Conservation (phyloP, 371 early-diverging fungal genomes). For the Phascolomyces articulosus region DNA sequence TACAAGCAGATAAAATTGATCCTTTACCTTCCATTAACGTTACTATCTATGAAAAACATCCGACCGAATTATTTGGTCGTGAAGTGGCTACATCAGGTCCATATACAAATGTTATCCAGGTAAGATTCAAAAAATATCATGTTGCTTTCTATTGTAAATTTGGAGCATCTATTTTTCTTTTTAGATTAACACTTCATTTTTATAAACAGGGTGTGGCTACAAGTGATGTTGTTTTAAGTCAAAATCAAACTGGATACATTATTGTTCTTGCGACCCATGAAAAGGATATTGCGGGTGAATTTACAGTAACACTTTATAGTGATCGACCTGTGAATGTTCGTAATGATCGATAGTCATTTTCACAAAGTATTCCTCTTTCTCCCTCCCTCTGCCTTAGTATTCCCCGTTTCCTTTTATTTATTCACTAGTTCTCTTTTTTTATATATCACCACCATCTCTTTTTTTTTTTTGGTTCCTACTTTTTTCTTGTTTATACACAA, state of each 20-base stretch:
- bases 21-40: slow-evolving; percentile 74
- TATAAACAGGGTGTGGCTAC: slow-evolving; percentile 49
- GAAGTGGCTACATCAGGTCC: slow-evolving; percentile 75
- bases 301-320: slow-evolving; percentile 57
- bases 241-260: slow-evolving; percentile 58
- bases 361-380: background rate
- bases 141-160: background rate
- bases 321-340: slow-evolving; percentile 63
- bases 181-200: background rate
- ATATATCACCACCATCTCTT: background rate
- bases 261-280: slow-evolving; percentile 68
- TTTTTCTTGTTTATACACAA: too few species aligned
- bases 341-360: slow-evolving; percentile 25
- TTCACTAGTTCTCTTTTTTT: background rate
- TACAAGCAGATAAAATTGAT: slow-evolving; percentile 69
- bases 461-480: background rate
- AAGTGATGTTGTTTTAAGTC: slow-evolving; percentile 49
- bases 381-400: background rate
- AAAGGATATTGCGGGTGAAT: slow-evolving; percentile 55
- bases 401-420: too few species aligned
- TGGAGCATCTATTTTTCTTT: too few species aligned
- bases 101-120: slow-evolving; percentile 75
- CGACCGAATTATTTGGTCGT: slow-evolving; percentile 58
- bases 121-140: slow-evolving; percentile 12
- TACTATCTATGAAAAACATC: slow-evolving; percentile 67